Evolutionary conservation across 352 stramenopile species (phyloP), one percentile per base, ranked within the genome.

Genomic region (Phytophthora boehmeriae): DNA sequence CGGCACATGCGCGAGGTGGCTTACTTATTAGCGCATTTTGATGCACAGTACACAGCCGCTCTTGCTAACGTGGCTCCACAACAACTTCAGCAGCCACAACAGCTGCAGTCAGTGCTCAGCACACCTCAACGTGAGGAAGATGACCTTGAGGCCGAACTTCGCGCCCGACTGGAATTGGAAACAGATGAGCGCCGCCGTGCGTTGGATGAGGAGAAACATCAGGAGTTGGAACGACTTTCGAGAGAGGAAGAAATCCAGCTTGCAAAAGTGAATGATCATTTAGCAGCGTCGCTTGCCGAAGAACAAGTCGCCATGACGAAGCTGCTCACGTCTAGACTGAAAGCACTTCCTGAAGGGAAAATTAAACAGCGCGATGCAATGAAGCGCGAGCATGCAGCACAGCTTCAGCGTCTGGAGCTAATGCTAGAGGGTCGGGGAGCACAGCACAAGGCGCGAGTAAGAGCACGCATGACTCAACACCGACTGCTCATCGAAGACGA

Each of bases 101-200:
- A 68, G n/a, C 10, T 39, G 13, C 54, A 65, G 17, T 23, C 27
- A 9, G 28, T 16, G n/a, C 44, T 54, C 39, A 68, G 4, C 47
- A 56, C 20, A 42, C 48, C 23, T 8, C 50, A 49, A 34, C 50
- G 32, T 34, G 64, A 61, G 41, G 59, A 54, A 36, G 66, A 81
- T 1, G 77, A 88, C 23, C 54, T 76, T 8, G 48, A 84, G 2
- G 60, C 73, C 30, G 79, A 87, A 28, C 66, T 89, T 34, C 68
- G 77, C 8, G 70, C 70, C 14, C 60, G 75, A 13, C 53, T 90
- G 17, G 71, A 82, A 27, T 59, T 91, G 8, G 77, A 91, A 39
- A 57, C 68, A 8, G 66, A 86, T 22, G 78, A 86, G 47, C 81
- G 71, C 5, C 64, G 78, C 27, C 59, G 50, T 42, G 63, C 84